These are phyloP conservation scores for Syncephalastrum contaminatum DNA, from an alignment of 371 early-diverging fungal species.

Conservation along the genomic window DNA sequence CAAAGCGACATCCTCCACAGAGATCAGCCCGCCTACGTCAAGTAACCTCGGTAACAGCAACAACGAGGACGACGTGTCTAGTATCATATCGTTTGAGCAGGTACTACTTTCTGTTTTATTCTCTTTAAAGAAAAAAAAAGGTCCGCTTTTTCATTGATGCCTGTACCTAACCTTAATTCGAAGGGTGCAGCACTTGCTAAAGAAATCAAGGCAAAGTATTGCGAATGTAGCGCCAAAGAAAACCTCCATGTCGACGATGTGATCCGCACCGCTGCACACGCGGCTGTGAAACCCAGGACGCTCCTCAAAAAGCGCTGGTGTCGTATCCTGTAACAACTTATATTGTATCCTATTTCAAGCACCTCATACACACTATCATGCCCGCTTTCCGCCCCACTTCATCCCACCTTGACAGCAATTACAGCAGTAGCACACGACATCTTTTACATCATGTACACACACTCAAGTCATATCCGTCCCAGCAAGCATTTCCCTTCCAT, in stretches of 20 bases:
- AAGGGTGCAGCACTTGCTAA: constrained; percentile 71
- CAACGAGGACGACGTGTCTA: not conserved
- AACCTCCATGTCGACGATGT: constrained; percentile 80
- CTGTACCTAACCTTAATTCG: too few species aligned
- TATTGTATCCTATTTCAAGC: not conserved
- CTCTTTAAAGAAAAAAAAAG: too few species aligned
- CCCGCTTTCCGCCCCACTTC: too few species aligned
- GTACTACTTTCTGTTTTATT: too few species aligned
- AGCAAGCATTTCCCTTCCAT: too few species aligned
- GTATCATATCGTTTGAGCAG: too few species aligned
- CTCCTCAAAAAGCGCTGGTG: constrained; percentile 19
- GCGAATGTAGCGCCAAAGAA: constrained; percentile 84
- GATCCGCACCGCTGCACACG: constrained; percentile 47
- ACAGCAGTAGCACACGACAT: too few species aligned
- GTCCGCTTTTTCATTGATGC: too few species aligned
- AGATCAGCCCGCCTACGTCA: not conserved
- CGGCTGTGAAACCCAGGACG: constrained; percentile 24
- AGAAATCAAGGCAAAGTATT: constrained; percentile 76
- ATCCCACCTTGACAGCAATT: too few species aligned
- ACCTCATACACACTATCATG: too few species aligned
- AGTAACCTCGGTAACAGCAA: constrained; percentile 20
- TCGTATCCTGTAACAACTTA: constrained; percentile 8
- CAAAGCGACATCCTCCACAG: constrained; percentile 13
- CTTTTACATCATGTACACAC: too few species aligned
- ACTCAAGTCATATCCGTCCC: too few species aligned